A percentile compares a stretch with the other conserved stretches of the same genome.
Evolutionary conservation across 495 filamentous ascomycete species (phyloP).

Genomic region (Oidiodendron maius): DNA sequence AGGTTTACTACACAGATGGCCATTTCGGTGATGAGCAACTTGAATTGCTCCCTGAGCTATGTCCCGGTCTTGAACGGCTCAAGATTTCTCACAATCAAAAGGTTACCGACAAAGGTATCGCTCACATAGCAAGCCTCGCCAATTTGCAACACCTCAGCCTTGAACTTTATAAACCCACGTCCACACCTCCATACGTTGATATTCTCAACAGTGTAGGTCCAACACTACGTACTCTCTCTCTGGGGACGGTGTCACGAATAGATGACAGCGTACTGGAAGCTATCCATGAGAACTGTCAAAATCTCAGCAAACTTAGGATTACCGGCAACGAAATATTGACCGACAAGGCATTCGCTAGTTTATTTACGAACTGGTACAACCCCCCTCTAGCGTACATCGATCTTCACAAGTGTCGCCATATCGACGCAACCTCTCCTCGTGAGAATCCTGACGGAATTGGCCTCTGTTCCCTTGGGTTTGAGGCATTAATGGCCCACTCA

Average conservation of each 20-base stretch:
- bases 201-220: conserved; percentile 53
- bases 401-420: conserved; percentile 64
- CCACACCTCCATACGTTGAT: conserved; percentile 50
- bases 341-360: conserved; percentile 57
- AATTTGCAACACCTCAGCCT: conserved; percentile 69
- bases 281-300: conserved; percentile 61
- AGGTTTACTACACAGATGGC: conserved; percentile 70
- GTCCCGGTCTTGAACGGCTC: conserved; percentile 60
- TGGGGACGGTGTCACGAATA: conserved; percentile 51
- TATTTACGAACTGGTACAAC: conserved; percentile 77
- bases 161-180: conserved; percentile 47
- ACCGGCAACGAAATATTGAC: conserved; percentile 67
- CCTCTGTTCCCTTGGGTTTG: conserved; percentile 66
- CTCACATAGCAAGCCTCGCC: conserved; percentile 47
- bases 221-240: conserved; percentile 63
- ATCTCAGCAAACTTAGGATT: conserved; percentile 71
- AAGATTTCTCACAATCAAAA: conserved; percentile 60
- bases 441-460: conserved; percentile 60
- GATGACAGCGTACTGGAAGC: conserved; percentile 57
- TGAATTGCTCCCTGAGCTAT: conserved; percentile 44
- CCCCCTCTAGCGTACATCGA: conserved; percentile 61
- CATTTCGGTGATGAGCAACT: conserved; percentile 50
- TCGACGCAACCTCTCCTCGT: conserved; percentile 52
- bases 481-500: conserved; percentile 80
- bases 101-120: conserved; percentile 38